Evolutionary conservation across 495 filamentous ascomycete species (phyloP), one percentile per base, ranked within the genome.

Genomic region (Chlorociboria aeruginascens): DNA sequence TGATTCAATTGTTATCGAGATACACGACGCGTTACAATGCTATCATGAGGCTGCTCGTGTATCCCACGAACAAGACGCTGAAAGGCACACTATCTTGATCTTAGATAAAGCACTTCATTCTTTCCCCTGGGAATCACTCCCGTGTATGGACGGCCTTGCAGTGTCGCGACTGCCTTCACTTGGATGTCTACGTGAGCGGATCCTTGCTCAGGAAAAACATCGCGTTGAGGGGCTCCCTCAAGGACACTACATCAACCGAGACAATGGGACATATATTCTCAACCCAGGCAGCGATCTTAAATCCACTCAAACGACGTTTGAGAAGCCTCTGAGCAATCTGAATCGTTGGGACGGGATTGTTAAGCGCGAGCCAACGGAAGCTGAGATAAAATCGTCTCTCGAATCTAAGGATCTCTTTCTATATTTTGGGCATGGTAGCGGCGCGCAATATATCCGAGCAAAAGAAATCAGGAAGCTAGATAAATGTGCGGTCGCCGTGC

Each of bases 371-470:
- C 93, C 90, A 4, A 77, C 72, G 0, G 90, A 97, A 62, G 65
- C 72, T 1, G 84, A 94, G 48, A 85, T 96, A 64, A 75, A 80
- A 44, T 42, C 62, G 0, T 71, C 68, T 0, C 71, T 95, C 0
- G 64, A 76, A 17, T 56, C 69, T 0, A 74, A 73, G 12, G 77
- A 82, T 47, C 59, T 96, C 0, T 74, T 94, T 43, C 68, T 98
- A 20, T 98, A 98, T 66, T 97, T 96, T 56, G 92, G 92, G 12
- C 92, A 98, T 63, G 92, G 92, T 40, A 88, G 83, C 54, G 92
- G 89, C n/a, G 82, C 86, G 20, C 90, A 95, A 61, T 98, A 90
- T 63, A 88, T 95, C 46, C 80, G 87, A 25, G 78, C 81, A 0
- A 72, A 81, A 29, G 86, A 85, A 1, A 74, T 97, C 52, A 83